Conservation (phyloP, 73 alveolate genomes). For the Symbiodinium natans region DNA sequence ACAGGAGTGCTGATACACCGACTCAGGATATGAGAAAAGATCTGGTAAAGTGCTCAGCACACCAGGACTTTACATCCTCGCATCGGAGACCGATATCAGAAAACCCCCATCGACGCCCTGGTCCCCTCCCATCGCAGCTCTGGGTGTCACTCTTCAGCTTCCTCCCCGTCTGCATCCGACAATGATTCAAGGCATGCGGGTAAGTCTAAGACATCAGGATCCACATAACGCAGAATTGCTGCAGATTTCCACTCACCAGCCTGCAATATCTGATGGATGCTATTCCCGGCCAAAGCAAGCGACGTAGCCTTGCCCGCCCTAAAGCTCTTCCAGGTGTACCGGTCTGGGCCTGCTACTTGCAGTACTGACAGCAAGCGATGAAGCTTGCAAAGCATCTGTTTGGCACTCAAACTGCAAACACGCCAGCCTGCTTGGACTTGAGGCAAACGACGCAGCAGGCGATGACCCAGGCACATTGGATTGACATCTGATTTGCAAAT, state of each 20-base stretch:
- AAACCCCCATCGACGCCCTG: not conserved
- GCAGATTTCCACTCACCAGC: constrained; percentile 31
- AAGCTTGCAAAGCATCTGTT: not conserved
- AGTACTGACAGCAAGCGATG: constrained; percentile 14
- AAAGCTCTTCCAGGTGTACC: constrained; percentile 12
- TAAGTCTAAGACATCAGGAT: constrained; percentile 9
- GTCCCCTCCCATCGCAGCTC: constrained; percentile 32
- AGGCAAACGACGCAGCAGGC: not conserved
- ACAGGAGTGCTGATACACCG: too few species aligned
- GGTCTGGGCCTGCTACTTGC: not conserved
- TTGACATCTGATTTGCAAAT: not conserved
- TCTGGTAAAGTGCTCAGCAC: not conserved
- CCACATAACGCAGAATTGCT: not conserved
- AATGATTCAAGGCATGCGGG: not conserved
- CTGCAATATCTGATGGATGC: constrained; percentile 13
- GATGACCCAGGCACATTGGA: constrained; percentile 27
- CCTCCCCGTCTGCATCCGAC: constrained; percentile 19
- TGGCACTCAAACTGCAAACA: not conserved
- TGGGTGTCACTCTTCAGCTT: not conserved
- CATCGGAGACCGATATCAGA: not conserved
- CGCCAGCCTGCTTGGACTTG: not conserved
- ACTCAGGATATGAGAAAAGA: too few species aligned
- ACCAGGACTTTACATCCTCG: not conserved
- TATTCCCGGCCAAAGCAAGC: constrained; percentile 30
- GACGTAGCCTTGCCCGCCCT: constrained; percentile 64